These are phyloP conservation scores for Coprinellus micaceus DNA, from an alignment of 768 basidiomycete genomes.

Conservation along the genomic window DNA sequence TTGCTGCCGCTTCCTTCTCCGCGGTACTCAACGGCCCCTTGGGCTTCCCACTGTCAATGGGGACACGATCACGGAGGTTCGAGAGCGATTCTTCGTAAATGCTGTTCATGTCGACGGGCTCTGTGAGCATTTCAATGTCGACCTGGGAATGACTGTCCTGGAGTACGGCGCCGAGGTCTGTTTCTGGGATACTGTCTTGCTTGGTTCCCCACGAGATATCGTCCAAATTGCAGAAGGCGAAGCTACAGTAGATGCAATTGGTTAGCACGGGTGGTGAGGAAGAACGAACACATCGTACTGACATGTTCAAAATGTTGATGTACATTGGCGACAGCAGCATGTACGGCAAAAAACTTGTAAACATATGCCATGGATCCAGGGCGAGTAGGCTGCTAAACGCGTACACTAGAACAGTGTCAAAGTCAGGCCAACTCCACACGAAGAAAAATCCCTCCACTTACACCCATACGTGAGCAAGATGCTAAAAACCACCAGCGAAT, in stretches of 20 bases:
- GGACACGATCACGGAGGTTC: conserved; percentile 49
- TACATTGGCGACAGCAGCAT: conserved; percentile 81
- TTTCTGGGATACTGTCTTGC: conserved; percentile 68
- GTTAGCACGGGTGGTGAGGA: no score
- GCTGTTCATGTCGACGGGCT: conserved; percentile 76
- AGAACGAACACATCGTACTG: conserved; percentile 22
- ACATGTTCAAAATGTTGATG: conserved; percentile 77
- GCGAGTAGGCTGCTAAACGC: conserved; percentile 74
- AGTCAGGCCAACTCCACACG: not conserved
- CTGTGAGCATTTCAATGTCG: conserved; percentile 81
- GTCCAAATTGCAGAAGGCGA: conserved; percentile 82
- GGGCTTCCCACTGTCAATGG: conserved; percentile 25
- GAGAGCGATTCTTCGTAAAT: conserved; percentile 82
- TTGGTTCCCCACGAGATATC: conserved; percentile 98
- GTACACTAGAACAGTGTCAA: conserved; percentile 49
- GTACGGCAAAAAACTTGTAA: conserved; percentile 89
- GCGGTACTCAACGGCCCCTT: conserved; percentile 36
- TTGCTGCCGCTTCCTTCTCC: conserved; percentile 71
- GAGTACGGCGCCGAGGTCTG: conserved; percentile 79
- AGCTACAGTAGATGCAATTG: no score
- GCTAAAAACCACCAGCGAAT: conserved; percentile 79
- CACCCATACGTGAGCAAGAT: conserved; percentile 82
- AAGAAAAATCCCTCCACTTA: conserved; percentile 29
- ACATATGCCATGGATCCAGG: conserved; percentile 94
- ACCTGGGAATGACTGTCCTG: conserved; percentile 80